Conservation (phyloP, 306 rosid genomes). For the Cucurbita moschata region DNA sequence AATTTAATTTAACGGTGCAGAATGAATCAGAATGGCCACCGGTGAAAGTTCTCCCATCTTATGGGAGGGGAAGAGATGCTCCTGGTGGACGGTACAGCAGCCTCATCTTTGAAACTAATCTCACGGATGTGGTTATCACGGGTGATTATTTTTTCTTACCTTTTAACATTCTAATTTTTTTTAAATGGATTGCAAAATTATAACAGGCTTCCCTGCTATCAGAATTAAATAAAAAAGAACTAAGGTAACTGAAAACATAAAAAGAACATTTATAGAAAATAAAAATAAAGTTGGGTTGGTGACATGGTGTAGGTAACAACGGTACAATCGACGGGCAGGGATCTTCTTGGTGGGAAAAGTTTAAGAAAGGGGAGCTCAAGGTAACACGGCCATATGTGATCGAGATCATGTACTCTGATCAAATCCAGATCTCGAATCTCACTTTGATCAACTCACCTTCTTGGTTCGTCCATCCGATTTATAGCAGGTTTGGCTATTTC, state of each 20-base stretch:
- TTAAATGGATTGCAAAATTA: too few species aligned
- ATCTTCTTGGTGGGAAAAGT: slow-evolving; percentile 53
- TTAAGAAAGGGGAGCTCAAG: slow-evolving; percentile 11
- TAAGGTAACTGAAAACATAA: too few species aligned
- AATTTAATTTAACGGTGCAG: slow-evolving; percentile 13
- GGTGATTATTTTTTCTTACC: slow-evolving; percentile 21
- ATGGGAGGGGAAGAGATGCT: slow-evolving; percentile 56
- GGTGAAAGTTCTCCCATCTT: slow-evolving; percentile 35
- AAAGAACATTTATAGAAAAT: too few species aligned
- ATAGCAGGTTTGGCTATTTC: slow-evolving; percentile 30
- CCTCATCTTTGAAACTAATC: slow-evolving; percentile 58
- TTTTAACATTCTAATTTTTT: neutral
- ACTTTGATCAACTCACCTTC: slow-evolving; percentile 62
- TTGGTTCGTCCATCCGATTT: slow-evolving; percentile 66
- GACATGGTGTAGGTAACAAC: slow-evolving; percentile 31
- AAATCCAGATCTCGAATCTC: slow-evolving; percentile 49
- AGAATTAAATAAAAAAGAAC: too few species aligned
- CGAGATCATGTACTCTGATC: slow-evolving; percentile 43
- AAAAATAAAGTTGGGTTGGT: too few species aligned
- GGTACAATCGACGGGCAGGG: slow-evolving; percentile 89
- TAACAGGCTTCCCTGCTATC: too few species aligned
- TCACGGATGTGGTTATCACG: slow-evolving; percentile 59
- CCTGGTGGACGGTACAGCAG: slow-evolving; percentile 46
- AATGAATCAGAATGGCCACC: slow-evolving; percentile 53
- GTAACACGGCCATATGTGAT: slow-evolving; percentile 49